These are phyloP conservation scores for Cicer yamashitae DNA, from an alignment of 306 rosid species.

Conservation along the genomic window DNA sequence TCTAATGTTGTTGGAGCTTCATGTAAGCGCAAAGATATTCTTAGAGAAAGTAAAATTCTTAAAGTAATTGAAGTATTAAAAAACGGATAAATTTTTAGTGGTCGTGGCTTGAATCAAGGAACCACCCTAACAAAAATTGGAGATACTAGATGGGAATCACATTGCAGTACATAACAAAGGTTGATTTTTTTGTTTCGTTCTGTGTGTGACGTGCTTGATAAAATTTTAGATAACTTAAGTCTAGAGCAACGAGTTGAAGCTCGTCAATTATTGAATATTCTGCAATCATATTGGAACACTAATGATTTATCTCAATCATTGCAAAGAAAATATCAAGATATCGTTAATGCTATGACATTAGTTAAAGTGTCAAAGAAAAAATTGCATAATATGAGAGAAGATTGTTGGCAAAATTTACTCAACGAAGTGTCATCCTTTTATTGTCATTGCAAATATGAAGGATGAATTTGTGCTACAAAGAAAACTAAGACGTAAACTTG, in stretches of 20 bases:
- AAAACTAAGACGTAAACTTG: background rate
- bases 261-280: background rate
- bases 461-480: background rate
- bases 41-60: background rate
- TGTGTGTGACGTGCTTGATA: too few species aligned
- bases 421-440: background rate
- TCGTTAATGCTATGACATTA: background rate
- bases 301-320: background rate
- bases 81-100: too few species aligned
- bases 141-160: too few species aligned
- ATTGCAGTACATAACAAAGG: too few species aligned
- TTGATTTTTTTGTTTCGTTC: too few species aligned
- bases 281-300: background rate
- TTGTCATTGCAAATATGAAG: background rate
- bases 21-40: background rate
- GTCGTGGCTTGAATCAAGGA: background rate
- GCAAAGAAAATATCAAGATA: background rate
- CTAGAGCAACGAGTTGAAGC: background rate
- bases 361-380: background rate
- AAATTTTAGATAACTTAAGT: too few species aligned
- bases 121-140: background rate
- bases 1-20: background rate
- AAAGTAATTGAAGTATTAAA: background rate
- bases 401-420: background rate
- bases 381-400: background rate